Evolutionary conservation across 164 flowering plant species (phyloP).

Genomic region (Cinnamomum micranthum): DNA sequence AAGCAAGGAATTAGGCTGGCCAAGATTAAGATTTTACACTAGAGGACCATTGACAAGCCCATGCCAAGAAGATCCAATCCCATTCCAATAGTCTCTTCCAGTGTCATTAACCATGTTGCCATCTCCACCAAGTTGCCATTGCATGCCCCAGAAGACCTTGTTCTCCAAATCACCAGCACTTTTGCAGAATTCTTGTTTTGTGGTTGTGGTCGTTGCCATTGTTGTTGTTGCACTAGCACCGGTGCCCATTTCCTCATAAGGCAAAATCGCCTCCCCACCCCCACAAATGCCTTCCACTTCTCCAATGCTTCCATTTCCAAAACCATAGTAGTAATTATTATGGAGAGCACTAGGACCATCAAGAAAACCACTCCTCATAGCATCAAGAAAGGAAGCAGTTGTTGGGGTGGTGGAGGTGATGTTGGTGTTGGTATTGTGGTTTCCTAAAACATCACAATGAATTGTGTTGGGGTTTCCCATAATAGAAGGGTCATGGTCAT

Average conservation of each 20-base stretch:
- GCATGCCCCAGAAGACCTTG: conserved; percentile 53
- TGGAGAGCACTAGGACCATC: conserved; percentile 36
- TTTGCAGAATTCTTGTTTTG: conserved; percentile 46
- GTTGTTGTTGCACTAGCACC: conserved; percentile 24
- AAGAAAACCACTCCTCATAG: conserved; percentile 37
- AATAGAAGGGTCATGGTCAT: conserved; percentile 27
- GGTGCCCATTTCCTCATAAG: conserved; percentile 29
- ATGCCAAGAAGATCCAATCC: conserved; percentile 59
- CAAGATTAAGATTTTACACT: conserved; percentile 35
- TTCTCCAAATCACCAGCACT: conserved; percentile 27
- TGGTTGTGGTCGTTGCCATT: conserved; percentile 30
- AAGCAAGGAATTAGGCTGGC: not conserved
- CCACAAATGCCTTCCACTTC: conserved; percentile 24
- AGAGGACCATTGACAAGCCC: conserved; percentile 72
- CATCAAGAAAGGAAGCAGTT: conserved; percentile 32
- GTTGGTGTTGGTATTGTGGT: conserved; percentile 4
- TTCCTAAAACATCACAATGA: conserved; percentile 2
- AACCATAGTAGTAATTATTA: conserved; percentile 40
- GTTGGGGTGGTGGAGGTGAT: no score
- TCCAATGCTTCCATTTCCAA: conserved; percentile 30
- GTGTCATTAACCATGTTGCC: conserved; percentile 37
- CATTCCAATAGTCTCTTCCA: conserved; percentile 62
- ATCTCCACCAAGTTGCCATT: conserved; percentile 55
- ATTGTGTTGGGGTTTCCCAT: conserved; percentile 27
- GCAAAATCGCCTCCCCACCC: conserved; percentile 25